Base-by-base conservation (phyloP, 805 yeast species). In the Henningerozyma blattae region DNA sequence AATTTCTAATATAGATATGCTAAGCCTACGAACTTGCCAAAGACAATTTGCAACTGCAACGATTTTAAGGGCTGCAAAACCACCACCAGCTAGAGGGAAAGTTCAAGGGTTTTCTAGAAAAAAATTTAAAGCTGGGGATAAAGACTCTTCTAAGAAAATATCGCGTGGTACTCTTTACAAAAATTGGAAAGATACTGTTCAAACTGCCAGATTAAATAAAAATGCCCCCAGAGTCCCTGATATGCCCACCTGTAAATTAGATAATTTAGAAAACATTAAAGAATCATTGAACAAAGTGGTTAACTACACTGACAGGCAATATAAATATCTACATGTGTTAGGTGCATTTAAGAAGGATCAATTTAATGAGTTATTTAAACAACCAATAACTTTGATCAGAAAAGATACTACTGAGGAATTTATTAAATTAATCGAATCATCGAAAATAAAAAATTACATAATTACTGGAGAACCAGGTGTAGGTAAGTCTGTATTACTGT, bases 401-500 rank as follows among this genome's bases (percentile, higher is more conserved):
- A 52, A 64, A 22, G 64, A 63, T 31, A 68, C 80, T 27, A 55
- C 66, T 4, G 38, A 48, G 15, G 47, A 64, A 16, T 43, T 73
- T 10, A 44, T 59, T 17, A 48, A 59, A 1, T 55, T 75, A 30
- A 47, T 75, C 9, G 38, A 56, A 14, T 53, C 48, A 4, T 48
- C 68, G 0, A 52, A 68, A 1, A 46, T 56, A 10, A 78, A 74
- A 48, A 65, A 78, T 45, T 45, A 68, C 20, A 61, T 76, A 20
- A 40, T 84, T n/a, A 52, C 70, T 15, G 94, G 94, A 28, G 76
- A 69, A 35, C 58, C 70, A 29, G 95, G 95, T 32, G 66, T 71
- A 9, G 96, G 96, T 6, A 87, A 86, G 61, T 71, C 89, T 3
- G 72, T 84, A 0, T 48, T 77, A 26, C 46, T 86, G 31, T 56